Evolutionary conservation across 2,329 filamentous ascomycete genomes (phyloP).

Genomic region (Dryadomyces sulphureus): DNA sequence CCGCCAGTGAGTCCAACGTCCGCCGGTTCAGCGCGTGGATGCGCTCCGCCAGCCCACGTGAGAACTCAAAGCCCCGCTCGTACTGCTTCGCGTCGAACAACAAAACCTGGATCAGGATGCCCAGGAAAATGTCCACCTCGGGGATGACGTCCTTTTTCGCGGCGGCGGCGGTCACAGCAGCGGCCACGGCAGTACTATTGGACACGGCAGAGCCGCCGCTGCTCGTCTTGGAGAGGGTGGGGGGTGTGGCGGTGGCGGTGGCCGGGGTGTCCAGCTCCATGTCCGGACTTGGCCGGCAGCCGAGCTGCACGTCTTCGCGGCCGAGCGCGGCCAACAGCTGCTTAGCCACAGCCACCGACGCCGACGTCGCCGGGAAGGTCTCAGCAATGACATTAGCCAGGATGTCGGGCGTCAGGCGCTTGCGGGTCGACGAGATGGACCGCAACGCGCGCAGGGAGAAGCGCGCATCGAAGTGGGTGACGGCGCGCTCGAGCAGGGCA

Average conservation of each 20-base stretch:
- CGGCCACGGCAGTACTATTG: not conserved
- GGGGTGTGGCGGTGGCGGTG: not conserved
- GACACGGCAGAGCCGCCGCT: not conserved
- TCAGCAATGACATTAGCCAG: slow-evolving; percentile 68
- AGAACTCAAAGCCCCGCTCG: slow-evolving; percentile 72
- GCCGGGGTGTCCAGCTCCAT: slow-evolving; percentile 57
- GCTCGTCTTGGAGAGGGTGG: not conserved
- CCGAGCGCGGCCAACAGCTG: slow-evolving; percentile 56
- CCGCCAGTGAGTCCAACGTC: slow-evolving; percentile 83
- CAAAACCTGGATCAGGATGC: slow-evolving; percentile 74
- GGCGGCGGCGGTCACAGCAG: slow-evolving; percentile 3
- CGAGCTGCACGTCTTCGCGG: slow-evolving; percentile 49
- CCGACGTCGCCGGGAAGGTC: slow-evolving; percentile 48
- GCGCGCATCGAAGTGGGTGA: slow-evolving; percentile 83
- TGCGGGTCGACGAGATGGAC: slow-evolving; percentile 90
- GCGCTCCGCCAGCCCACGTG: slow-evolving; percentile 65
- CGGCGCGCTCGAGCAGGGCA: slow-evolving; percentile 76
- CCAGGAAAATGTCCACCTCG: slow-evolving; percentile 79
- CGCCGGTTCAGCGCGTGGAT: slow-evolving; percentile 84
- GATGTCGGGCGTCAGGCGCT: slow-evolving; percentile 71
- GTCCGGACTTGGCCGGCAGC: slow-evolving; percentile 40
- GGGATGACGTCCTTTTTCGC: slow-evolving; percentile 66
- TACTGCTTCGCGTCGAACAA: slow-evolving; percentile 75
- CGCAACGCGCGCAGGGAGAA: slow-evolving; percentile 89
- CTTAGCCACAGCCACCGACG: slow-evolving; percentile 51